Conservation (phyloP, 2,329 filamentous ascomycete genomes). For the Massarina eburnea region DNA sequence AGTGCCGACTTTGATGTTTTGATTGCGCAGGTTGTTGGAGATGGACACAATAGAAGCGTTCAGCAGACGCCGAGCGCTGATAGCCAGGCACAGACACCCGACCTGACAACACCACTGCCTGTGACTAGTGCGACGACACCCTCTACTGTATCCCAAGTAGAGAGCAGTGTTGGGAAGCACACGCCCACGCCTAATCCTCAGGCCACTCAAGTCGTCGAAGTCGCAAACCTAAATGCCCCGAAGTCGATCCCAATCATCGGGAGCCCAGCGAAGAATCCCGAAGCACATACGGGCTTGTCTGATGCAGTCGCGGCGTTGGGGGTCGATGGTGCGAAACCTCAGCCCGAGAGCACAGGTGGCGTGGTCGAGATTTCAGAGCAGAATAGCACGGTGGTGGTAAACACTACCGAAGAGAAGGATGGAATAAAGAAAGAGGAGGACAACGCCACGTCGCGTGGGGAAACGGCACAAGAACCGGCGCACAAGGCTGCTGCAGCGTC, state of each 20-base stretch:
- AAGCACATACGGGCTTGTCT: neutral
- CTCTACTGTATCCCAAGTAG: too few species aligned
- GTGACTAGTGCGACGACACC: neutral
- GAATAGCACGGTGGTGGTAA: neutral
- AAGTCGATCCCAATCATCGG: neutral
- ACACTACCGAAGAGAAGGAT: too few species aligned
- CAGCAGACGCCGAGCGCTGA: neutral
- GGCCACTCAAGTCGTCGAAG: neutral
- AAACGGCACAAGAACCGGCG: too few species aligned
- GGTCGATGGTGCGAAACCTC: too few species aligned
- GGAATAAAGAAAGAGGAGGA: too few species aligned
- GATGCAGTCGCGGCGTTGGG: neutral
- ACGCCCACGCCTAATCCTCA: neutral
- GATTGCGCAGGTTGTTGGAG: slow-evolving; percentile 40
- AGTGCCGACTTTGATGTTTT: slow-evolving; percentile 39
- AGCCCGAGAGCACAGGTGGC: too few species aligned
- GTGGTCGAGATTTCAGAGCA: neutral
- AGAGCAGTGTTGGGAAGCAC: too few species aligned
- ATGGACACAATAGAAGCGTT: slow-evolving; percentile 10
- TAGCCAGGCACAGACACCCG: neutral
- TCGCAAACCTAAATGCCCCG: neutral
- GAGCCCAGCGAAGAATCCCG: neutral
- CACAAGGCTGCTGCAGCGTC: too few species aligned
- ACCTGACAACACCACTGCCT: neutral
- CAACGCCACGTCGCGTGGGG: too few species aligned